These are phyloP conservation scores for Cladosporium halotolerans DNA, from an alignment of 2,329 filamentous ascomycete species.

Conservation along the genomic window DNA sequence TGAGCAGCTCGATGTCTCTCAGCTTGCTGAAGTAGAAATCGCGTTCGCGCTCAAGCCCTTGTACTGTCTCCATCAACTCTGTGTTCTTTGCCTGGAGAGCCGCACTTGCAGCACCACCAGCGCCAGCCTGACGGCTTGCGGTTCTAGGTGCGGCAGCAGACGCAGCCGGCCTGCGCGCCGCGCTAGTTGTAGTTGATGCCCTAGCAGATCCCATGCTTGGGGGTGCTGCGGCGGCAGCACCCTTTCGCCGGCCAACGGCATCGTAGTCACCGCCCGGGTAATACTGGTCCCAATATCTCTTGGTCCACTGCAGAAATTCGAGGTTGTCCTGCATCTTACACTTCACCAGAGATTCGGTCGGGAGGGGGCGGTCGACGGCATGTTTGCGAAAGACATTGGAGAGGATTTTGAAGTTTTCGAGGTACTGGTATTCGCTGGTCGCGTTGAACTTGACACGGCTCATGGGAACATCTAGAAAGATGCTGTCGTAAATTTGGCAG, in stretches of 20 bases:
- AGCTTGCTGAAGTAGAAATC: slow-evolving; percentile 99
- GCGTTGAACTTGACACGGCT: slow-evolving; percentile 95
- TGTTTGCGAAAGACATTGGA: slow-evolving; percentile 86
- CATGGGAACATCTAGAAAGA: slow-evolving; percentile 95
- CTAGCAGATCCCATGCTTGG: slow-evolving; percentile 46
- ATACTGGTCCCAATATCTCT: slow-evolving; percentile 96
- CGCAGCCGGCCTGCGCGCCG: slow-evolving; percentile 31
- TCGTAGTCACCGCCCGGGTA: slow-evolving; percentile 97
- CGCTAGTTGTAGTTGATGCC: slow-evolving; percentile 51
- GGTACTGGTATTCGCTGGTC: slow-evolving; percentile 92
- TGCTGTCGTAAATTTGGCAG: slow-evolving; percentile 97
- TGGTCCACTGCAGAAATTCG: slow-evolving; percentile 95
- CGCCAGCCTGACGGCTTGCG: slow-evolving; percentile 37
- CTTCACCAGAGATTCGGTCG: slow-evolving; percentile 82
- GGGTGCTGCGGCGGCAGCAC: slow-evolving; percentile 49
- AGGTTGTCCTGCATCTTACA: slow-evolving; percentile 99
- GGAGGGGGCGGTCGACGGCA: slow-evolving; percentile 80
- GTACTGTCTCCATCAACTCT: slow-evolving; percentile 90
- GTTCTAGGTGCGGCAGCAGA: slow-evolving; percentile 42
- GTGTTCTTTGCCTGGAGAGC: slow-evolving; percentile 79
- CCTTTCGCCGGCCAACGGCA: slow-evolving; percentile 77
- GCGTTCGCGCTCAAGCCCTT: slow-evolving; percentile 86
- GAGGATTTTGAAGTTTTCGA: slow-evolving; percentile 96
- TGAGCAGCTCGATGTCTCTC: slow-evolving; percentile 87
- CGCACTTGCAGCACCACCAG: slow-evolving; percentile 51